Base-by-base conservation (phyloP, 805 yeast genomes). In the Hanseniaspora mollemarum region DNA sequence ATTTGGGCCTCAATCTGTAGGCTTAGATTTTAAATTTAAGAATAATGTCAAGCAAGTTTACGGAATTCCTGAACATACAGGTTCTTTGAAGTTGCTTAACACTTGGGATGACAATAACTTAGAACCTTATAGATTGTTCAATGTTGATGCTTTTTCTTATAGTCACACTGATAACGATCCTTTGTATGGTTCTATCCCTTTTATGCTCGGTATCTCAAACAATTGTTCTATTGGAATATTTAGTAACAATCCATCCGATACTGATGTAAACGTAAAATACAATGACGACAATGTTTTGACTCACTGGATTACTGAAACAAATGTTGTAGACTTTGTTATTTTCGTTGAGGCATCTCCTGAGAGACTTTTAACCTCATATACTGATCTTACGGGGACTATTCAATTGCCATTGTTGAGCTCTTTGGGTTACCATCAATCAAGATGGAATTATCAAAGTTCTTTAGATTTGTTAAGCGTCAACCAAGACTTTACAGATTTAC, bases 1-100 rank as follows among this genome's bases (percentile, higher is more conserved):
- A 7, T 66, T 83, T 36, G 95, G 95, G 0, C 97, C 98, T 0
- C 97, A 92, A 64, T 77, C 96, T 0, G 72, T 92, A 24, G 96
- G 82, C 0, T 56, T 84, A 26, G 99, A 92, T 62, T 73, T 87
- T 53, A 66, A 77, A 0, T 80, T 92, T 56, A 28, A 21, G 35
- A 60, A 66, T 2, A 80, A 77, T 0, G 81, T 72, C 57, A 62
- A 69, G 4, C 73, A 81, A 59, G 83, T 86, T 1, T 92, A 77
- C 63, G 99, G 99, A n/a, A 83, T 92, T 40, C 97, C 98, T 0
- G 98, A 92, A 64, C 98, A 92, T 60, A 90, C 97, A 0, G 95
- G 86, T 57, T 69, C 82, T 0, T 66, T 92, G 44, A 71, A 81
- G 18, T 69, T 92, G 56, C 78, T 79, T 51, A 90, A 84, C 56